Evolutionary conservation across 441 rosid species (phyloP).

Genomic region (Cnidoscolus chayamansa): DNA sequence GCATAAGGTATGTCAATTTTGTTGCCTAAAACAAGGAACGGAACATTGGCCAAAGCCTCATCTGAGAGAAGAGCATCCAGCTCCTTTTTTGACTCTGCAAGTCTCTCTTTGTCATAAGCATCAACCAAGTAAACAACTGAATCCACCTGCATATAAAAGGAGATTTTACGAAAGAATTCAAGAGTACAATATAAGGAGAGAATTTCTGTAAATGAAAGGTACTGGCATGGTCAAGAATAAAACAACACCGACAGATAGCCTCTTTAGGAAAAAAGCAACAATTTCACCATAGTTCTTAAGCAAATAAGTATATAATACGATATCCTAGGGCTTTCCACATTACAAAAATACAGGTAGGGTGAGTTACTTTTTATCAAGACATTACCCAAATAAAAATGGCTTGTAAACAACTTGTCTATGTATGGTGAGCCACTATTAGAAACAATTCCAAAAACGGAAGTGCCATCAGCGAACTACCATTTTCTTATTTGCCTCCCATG

Average conservation of each 20-base stretch:
- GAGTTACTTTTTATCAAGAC: background rate
- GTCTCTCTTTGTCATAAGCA: slow-evolving; percentile 84
- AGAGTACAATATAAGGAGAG: background rate
- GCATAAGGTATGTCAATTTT: slow-evolving; percentile 86
- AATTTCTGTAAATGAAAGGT: background rate
- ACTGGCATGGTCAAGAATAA: background rate
- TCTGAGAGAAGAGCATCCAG: slow-evolving; percentile 82
- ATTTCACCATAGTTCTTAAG: too few relatives aligned
- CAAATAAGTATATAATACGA: too few relatives aligned
- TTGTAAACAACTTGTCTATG: slow-evolving; percentile 4
- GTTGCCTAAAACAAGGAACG: slow-evolving; percentile 71
- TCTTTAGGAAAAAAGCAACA: background rate
- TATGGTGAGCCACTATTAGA: slow-evolving; percentile 28
- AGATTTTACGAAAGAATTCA: slow-evolving; percentile 10
- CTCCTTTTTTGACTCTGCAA: slow-evolving; percentile 70
- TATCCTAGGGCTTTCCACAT: too few relatives aligned
- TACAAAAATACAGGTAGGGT: too few relatives aligned
- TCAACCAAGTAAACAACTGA: slow-evolving; percentile 87
- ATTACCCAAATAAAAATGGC: background rate
- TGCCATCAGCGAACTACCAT: slow-evolving; percentile 33
- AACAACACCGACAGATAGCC: background rate
- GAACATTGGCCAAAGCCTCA: slow-evolving; percentile 63
- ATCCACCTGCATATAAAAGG: slow-evolving; percentile 52
- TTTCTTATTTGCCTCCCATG: slow-evolving; percentile 35
- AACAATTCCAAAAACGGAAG: slow-evolving; percentile 26